Base-by-base conservation (phyloP, 805 yeast species). In the Tetrapisispora nanseiensis region DNA sequence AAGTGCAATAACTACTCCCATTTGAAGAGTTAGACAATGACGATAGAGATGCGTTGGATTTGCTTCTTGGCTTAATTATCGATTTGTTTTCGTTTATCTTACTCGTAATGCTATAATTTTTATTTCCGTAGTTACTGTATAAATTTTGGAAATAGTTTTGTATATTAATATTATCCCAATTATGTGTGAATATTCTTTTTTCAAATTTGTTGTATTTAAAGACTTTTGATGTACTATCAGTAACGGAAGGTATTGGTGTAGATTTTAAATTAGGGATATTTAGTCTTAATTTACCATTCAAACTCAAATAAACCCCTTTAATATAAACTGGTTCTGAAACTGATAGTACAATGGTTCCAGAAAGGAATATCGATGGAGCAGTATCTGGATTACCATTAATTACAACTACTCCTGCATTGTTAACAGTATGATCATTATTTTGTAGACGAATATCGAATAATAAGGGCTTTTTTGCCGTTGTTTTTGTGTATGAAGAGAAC, bases 311-410 rank as follows among this genome's bases (percentile, higher is more conserved):
- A 47, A 92, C 62, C 50, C 73, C 75, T 55, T 77, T 81, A 40
- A 90, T 71, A 13, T 76, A 63, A 43, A 86, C 65, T 3, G 95
- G 85, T 49, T 90, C 97, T 11, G 72, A 69, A 1, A 85, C 76
- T 1, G 89, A 73, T 21, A 92, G 62, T 1, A 82, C 87, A 20
- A 92, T 78, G 10, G 76, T 77, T 4, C 98, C 98, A 1, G 82
- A 66, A 22, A 92, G 61, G 6, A 82, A 65, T 3, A 77, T 84
- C 2, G 95, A 79, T 0, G 86, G 71, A 0, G 97, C 95, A 40
- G 81, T 89, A 28, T 72, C 70, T 6, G 82, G 78, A 1, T 81
- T 56, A 1, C 98, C 98, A 51, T 86, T 82, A 26, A 90, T 61
- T 8, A 92, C 74, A 4, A 90, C 63, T 4, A 35, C 38, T 6